Base-by-base conservation (phyloP, 805 yeast species). In the Clavispora fructus region DNA sequence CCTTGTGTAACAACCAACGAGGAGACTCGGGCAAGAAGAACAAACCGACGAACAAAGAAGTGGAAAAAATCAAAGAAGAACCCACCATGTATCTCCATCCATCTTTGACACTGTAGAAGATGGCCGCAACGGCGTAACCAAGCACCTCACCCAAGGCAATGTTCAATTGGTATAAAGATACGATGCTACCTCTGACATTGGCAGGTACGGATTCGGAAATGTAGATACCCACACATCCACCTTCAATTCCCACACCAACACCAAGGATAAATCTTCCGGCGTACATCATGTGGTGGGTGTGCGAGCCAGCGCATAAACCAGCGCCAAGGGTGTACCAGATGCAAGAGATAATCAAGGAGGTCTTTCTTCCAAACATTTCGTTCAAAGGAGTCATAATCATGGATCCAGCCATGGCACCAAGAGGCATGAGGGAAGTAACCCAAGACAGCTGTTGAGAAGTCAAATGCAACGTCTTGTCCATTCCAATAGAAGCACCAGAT, bases 71-170 rank as follows among this genome's bases (percentile, higher is more conserved):
- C 37, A 82, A 63, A 4, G 86, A 79, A 1, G 84, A 78, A 14
- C 87, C 87, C 23, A 82, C 70, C 79, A 80, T 81, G 61, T 57
- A 80, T 57, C 87, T 69, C 87, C 87, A 82, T 23, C 82, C 84
- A 30, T 77, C 80, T 3, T 63, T 50, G 9, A 80, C 81, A 16
- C 69, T 71, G 48, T 72, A 78, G 62, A 82, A 82, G 16, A 81
- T 79, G 9, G 83, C 85, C 38, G 83, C 81, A 45, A 79, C 71
- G 4, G 83, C 83, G 53, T 74, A 82, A 16, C 87, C 87, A 31
- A 81, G 55, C 12, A 81, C 82, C 58, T 82, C 87, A 46, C 87
- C 87, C 27, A 82, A 67, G 0, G 87, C 87, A 57, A 81, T 77
- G 59, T 75, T 78, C 60, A 81, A 75, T 61, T 82, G 87, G 59